These are phyloP conservation scores for Ustilago trichophora DNA, from an alignment of 1,284 basidiomycete species.

Conservation along the genomic window DNA sequence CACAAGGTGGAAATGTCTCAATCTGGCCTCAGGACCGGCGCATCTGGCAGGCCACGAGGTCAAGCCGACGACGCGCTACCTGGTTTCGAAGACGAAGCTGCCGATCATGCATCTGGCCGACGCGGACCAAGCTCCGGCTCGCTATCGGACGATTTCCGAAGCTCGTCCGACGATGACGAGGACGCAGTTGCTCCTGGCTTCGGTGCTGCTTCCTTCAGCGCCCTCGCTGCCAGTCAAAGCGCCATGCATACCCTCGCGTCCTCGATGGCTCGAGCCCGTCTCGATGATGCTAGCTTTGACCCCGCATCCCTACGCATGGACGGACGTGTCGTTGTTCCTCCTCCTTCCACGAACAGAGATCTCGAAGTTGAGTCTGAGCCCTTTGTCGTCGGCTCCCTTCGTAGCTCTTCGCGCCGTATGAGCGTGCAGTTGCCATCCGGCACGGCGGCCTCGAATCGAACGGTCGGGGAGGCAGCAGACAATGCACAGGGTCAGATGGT, in stretches of 20 bases:
- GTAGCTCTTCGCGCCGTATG: constrained; percentile 37
- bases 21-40: constrained; percentile 30
- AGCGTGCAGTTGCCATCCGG: constrained; percentile 30
- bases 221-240: constrained; percentile 47
- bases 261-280: constrained; percentile 31
- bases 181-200: constrained; percentile 39
- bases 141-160: constrained; percentile 34
- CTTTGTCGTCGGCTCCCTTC: constrained; percentile 39
- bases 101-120: not conserved
- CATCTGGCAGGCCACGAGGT: constrained; percentile 27
- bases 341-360: constrained; percentile 20
- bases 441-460: constrained; percentile 5
- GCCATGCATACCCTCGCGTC: constrained; percentile 39
- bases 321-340: constrained; percentile 40
- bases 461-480: constrained; percentile 7
- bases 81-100: constrained; percentile 22
- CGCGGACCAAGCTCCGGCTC: constrained; percentile 22
- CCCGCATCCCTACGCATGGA: constrained; percentile 57
- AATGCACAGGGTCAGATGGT: not conserved
- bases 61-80: constrained; percentile 35
- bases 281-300: constrained; percentile 46
- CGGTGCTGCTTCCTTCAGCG: constrained; percentile 53
- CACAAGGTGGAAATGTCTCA: constrained; percentile 36
- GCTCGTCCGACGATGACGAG: constrained; percentile 38
- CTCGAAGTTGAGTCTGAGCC: constrained; percentile 21